phyloP scores from a whole-genome alignment of 306 rosid genomes.

The Adenanthera pavonina region DNA sequence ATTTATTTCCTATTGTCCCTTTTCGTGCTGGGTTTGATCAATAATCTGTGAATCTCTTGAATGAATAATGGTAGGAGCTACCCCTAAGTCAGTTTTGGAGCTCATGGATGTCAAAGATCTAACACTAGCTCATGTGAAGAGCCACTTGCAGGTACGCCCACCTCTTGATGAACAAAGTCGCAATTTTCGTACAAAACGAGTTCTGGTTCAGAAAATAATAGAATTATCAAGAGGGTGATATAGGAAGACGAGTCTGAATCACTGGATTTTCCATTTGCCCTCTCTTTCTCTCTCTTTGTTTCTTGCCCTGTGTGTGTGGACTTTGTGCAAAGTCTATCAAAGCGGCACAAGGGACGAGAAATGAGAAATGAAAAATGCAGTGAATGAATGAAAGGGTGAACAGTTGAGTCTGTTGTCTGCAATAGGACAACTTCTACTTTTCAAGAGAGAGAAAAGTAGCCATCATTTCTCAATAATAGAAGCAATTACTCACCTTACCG shows the following conservation, averaged over 20 bases:
- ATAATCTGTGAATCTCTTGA: background rate
- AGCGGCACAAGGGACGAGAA: conserved; percentile 69
- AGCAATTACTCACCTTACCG: conserved; percentile 81
- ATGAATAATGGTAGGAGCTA: conserved; percentile 67
- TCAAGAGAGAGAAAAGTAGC: conserved; percentile 58
- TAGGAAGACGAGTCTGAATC: too few relatives aligned
- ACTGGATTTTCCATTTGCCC: background rate
- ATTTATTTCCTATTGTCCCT: background rate
- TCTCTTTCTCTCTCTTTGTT: background rate
- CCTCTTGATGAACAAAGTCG: background rate
- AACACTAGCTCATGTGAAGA: conserved; percentile 95
- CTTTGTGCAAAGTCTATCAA: conserved; percentile 49
- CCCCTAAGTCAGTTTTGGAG: conserved; percentile 90
- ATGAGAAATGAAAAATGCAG: conserved; percentile 50
- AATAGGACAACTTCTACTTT: conserved; percentile 85
- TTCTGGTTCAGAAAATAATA: background rate
- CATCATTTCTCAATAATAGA: conserved; percentile 98
- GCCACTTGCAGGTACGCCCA: conserved; percentile 83
- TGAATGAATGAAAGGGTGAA: conserved; percentile 39
- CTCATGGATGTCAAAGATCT: conserved; percentile 98
- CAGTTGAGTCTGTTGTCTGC: conserved; percentile 53
- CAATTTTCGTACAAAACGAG: background rate
- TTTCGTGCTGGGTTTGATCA: background rate
- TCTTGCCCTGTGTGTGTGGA: conserved; percentile 35
- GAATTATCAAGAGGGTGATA: background rate